Percentiles rank a stretch among this genome's conserved stretches.
These are phyloP conservation scores for Mollisia scopiformis DNA, from an alignment of 2,329 filamentous ascomycete genomes.

Conservation along the genomic window DNA sequence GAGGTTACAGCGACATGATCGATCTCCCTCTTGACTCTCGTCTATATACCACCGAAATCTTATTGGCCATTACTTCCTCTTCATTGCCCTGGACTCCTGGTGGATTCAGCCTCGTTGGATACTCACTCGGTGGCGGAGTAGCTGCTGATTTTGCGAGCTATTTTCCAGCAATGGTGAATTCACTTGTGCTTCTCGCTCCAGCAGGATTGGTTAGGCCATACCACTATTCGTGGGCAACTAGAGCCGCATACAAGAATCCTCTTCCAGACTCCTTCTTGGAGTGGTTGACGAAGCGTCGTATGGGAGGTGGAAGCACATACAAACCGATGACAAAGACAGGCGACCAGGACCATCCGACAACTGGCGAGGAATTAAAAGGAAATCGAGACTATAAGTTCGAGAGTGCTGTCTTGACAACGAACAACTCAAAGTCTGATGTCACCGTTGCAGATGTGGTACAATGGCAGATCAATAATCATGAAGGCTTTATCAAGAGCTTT, in stretches of 20 bases:
- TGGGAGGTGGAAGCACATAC: slow-evolving; percentile 8
- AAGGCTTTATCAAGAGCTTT: slow-evolving; percentile 62
- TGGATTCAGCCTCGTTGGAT: slow-evolving; percentile 74
- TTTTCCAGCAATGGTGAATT: slow-evolving; percentile 69
- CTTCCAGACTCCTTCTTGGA: slow-evolving; percentile 52
- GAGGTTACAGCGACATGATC: slow-evolving; percentile 73
- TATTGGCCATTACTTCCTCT: slow-evolving; percentile 68
- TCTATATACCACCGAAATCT: slow-evolving; percentile 68
- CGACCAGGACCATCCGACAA: slow-evolving; percentile 11
- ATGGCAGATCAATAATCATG: slow-evolving; percentile 60
- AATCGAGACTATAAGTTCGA: slow-evolving; percentile 23
- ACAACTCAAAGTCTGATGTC: slow-evolving; percentile 18
- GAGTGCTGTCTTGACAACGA: slow-evolving; percentile 23
- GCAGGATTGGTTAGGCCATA: slow-evolving; percentile 69
- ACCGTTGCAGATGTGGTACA: slow-evolving; percentile 43
- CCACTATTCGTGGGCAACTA: slow-evolving; percentile 53
- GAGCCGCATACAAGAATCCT: slow-evolving; percentile 58
- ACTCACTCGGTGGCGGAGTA: slow-evolving; percentile 79
- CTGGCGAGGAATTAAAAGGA: slow-evolving; percentile 22
- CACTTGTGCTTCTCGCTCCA: slow-evolving; percentile 77
- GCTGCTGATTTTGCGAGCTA: slow-evolving; percentile 69
- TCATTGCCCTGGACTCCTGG: slow-evolving; percentile 53
- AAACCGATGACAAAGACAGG: slow-evolving; percentile 3
- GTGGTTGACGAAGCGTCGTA: slow-evolving; percentile 16
- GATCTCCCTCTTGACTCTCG: slow-evolving; percentile 62